Conservation (phyloP, 129 eudicot genomes). For the Tagetes patula region DNA sequence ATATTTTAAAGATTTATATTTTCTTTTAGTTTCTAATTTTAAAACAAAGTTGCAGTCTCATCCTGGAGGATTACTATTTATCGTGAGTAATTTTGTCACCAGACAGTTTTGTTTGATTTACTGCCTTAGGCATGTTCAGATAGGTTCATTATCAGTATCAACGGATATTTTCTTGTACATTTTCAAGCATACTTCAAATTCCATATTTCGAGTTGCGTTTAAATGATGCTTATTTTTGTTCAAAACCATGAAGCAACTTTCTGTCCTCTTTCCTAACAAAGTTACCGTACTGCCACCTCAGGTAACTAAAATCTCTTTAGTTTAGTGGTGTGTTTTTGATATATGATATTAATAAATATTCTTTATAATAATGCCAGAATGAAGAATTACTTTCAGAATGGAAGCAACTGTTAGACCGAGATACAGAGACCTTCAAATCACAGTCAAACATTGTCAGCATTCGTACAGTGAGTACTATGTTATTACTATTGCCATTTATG, state of each 20-base stretch:
- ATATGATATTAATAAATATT: not conserved
- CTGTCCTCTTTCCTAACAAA: conserved; percentile 83
- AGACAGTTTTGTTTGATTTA: conserved; percentile 73
- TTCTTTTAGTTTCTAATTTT: too few species aligned
- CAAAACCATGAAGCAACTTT: conserved; percentile 82
- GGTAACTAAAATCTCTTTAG: conserved; percentile 38
- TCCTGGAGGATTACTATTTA: conserved; percentile 82
- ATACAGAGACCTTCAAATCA: conserved; percentile 75
- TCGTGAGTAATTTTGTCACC: conserved; percentile 78
- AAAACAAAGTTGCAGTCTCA: too few species aligned
- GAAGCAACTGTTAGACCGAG: conserved; percentile 88
- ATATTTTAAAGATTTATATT: too few species aligned
- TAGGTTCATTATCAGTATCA: conserved; percentile 37
- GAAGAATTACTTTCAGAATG: conserved; percentile 66
- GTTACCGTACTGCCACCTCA: conserved; percentile 85
- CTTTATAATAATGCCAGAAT: conserved; percentile 48
- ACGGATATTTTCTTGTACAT: too few species aligned
- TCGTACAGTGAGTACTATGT: conserved; percentile 51
- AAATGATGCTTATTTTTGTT: conserved; percentile 50
- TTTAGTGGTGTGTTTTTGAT: not conserved
- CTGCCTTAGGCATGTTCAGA: too few species aligned
- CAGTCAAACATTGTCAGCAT: conserved; percentile 67
- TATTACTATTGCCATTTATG: not conserved
- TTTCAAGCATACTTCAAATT: too few species aligned
- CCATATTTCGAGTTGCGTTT: not conserved